Percentiles rank a stretch among this genome's conserved stretches.
Evolutionary conservation across 805 yeast genomes (phyloP).

Genomic region (Priceomyces fermenticarens): DNA sequence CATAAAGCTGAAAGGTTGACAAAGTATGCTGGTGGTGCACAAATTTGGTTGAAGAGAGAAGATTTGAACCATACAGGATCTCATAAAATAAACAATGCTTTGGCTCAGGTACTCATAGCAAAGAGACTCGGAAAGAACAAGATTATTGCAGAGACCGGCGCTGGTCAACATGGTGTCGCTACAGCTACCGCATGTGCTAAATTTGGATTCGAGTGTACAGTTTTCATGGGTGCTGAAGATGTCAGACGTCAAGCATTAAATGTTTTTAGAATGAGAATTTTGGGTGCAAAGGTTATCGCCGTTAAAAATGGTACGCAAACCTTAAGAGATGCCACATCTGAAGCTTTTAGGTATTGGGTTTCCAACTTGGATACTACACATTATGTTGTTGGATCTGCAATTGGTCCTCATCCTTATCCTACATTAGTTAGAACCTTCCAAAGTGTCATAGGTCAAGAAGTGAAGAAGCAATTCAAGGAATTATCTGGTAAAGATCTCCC

Average conservation of each 20-base stretch:
- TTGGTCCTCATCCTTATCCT: constrained; percentile 99
- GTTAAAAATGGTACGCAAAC: constrained; percentile 95
- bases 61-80: constrained; percentile 90
- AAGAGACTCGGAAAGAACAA: constrained; percentile 73
- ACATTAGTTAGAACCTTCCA: constrained; percentile 98
- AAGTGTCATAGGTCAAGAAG: constrained; percentile 92
- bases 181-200: constrained; percentile 92
- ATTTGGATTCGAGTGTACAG: constrained; percentile 90
- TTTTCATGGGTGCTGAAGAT: constrained; percentile 99
- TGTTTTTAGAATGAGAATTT: constrained; percentile 93
- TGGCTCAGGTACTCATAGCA: constrained; percentile 79
- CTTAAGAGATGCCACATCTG: constrained; percentile 95
- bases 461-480: constrained; percentile 83
- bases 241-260: constrained; percentile 97
- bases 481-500: constrained; percentile 83
- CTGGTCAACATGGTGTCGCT: constrained; percentile 93
- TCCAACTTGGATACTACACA: constrained; percentile 82
- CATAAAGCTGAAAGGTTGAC: constrained; percentile 89
- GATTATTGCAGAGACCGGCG: constrained; percentile 88
- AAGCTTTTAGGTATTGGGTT: constrained; percentile 96
- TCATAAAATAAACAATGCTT: constrained; percentile 80
- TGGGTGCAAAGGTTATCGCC: constrained; percentile 94
- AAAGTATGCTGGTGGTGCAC: constrained; percentile 84
- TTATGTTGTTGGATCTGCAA: constrained; percentile 96
- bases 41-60: constrained; percentile 97